Base-by-base conservation (phyloP, 352 stramenopile species). In the Phytophthora tentaculata region DNA sequence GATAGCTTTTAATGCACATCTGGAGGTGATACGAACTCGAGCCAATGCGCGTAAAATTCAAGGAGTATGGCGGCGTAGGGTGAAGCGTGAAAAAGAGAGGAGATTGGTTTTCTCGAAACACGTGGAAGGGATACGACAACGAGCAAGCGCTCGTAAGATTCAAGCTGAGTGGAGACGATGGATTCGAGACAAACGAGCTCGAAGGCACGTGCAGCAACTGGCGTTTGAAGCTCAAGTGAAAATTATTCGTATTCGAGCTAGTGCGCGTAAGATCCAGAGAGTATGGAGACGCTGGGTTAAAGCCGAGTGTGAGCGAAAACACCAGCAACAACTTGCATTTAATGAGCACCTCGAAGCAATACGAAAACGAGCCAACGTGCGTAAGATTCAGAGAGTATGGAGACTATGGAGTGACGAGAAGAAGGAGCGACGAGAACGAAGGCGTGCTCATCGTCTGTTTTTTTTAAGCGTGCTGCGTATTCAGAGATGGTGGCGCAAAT, bases 401-500 rank as follows among this genome's bases (percentile, higher is more conserved):
- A 47, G 51, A 22, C 5, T 19, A 1, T 57, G 51, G 51, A 17
- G 53, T n/a, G n/a, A n/a, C n/a, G n/a, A 59, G n/a, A n/a, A 59
- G 3, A 56, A 51, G 29, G 24, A 45, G 16, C 28, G 44, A 22
- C 54, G 32, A 49, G 41, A 60, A 35, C 57, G n/a, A 29, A 57
- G 22, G 8, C 43, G 23, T 47, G 41, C 45, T 49, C 48, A 64
- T 35, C 29, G 29, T 19, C 16, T 53, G 20, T 44, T 59, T 5
- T 53, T 62, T 14, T 52, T 13, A 39, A 60, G 50, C 28, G 35
- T 39, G 57, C 8, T 64, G 1, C 64, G 58, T 1, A 69, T 76
- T 50, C 69, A 77, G 20, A 63, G 32, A 17, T 61, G 55, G 56
- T 77, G 69, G 69, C 59, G 54, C 20, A 63, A 52, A 19, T 56